Percentiles rank a stretch among this genome's conserved stretches.
phyloP scores from a whole-genome alignment of 2,329 filamentous ascomycete species.

The Didymella sp. region DNA sequence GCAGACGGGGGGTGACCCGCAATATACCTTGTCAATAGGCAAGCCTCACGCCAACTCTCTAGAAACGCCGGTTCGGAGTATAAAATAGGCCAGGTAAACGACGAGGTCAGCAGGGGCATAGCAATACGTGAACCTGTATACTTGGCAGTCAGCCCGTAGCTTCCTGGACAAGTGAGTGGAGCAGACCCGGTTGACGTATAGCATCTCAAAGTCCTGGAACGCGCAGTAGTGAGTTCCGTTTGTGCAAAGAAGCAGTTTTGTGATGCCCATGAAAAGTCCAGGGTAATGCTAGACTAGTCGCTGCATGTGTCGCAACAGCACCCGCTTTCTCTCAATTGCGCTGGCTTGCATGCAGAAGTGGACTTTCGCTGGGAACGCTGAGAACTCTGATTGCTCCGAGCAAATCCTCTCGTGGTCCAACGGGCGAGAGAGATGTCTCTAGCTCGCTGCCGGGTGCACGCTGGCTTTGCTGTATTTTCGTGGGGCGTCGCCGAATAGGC shows the following conservation, averaged over 20 bases:
- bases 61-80: slow-evolving; percentile 39
- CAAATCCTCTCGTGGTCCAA: slow-evolving; percentile 28
- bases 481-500: slow-evolving; percentile 41
- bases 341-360: slow-evolving; percentile 34
- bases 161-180: slow-evolving; percentile 26
- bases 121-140: slow-evolving; percentile 37
- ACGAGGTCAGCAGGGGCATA: slow-evolving; percentile 17
- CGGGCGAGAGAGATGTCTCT: slow-evolving; percentile 25
- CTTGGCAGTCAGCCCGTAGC: slow-evolving; percentile 35
- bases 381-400: slow-evolving; percentile 25
- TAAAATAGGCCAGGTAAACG: slow-evolving; percentile 35
- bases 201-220: slow-evolving; percentile 28
- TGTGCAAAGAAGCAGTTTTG: slow-evolving; percentile 26
- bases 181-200: slow-evolving; percentile 27
- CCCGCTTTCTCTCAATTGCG: slow-evolving; percentile 27
- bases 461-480: slow-evolving; percentile 36
- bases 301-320: slow-evolving; percentile 34
- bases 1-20: slow-evolving; percentile 39
- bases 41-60: slow-evolving; percentile 44
- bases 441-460: slow-evolving; percentile 18
- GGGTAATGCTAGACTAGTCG: slow-evolving; percentile 30
- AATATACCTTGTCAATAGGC: slow-evolving; percentile 34
- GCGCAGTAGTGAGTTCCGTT: slow-evolving; percentile 23
- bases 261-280: slow-evolving; percentile 19
- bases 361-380: slow-evolving; percentile 16